Conservation (phyloP, 768 basidiomycete genomes). For the Mycena floridula region DNA sequence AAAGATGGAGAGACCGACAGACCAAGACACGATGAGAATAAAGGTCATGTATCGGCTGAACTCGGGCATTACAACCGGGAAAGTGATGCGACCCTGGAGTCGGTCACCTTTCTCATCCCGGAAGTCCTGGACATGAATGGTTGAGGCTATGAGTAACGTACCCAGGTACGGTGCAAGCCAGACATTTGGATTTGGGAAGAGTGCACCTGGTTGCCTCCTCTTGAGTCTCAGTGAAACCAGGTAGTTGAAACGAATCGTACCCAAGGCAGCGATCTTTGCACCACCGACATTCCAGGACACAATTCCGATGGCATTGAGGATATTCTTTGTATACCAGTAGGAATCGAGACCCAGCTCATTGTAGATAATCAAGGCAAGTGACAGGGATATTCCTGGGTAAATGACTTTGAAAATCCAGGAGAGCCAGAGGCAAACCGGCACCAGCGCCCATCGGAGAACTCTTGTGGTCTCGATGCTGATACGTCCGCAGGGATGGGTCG, state of each 20-base stretch:
- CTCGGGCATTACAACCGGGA: conserved; percentile 13
- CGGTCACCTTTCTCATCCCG: conserved; percentile 16
- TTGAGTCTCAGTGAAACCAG: no score
- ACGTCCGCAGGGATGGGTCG: conserved; percentile 25
- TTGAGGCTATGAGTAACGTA: conserved; percentile 15
- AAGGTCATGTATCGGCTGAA: conserved; percentile 6
- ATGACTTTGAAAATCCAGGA: conserved; percentile 14
- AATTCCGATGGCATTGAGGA: conserved; percentile 9
- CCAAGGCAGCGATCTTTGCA: conserved; percentile 1
- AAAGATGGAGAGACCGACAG: conserved; percentile 1
- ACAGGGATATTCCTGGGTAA: conserved; percentile 10
- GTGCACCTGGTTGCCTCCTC: no score
- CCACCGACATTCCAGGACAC: conserved; percentile 9
- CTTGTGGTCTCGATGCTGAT: conserved; percentile 14
- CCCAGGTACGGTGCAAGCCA: conserved; percentile 8
- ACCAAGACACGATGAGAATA: conserved; percentile 8
- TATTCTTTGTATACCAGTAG: conserved; percentile 7
- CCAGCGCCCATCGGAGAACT: conserved; percentile 20
- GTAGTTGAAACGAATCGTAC: background rate
- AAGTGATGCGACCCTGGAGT: conserved; percentile 12
- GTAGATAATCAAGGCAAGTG: conserved; percentile 14
- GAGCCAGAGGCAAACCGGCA: conserved; percentile 15
- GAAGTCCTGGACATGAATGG: conserved; percentile 20
- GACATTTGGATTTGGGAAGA: background rate
- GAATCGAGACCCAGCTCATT: conserved; percentile 16